A percentile compares a stretch with the other conserved stretches of the same genome.
Evolutionary conservation across 2,329 filamentous ascomycete genomes (phyloP).

Genomic region (Arthrobotrys conoides): DNA sequence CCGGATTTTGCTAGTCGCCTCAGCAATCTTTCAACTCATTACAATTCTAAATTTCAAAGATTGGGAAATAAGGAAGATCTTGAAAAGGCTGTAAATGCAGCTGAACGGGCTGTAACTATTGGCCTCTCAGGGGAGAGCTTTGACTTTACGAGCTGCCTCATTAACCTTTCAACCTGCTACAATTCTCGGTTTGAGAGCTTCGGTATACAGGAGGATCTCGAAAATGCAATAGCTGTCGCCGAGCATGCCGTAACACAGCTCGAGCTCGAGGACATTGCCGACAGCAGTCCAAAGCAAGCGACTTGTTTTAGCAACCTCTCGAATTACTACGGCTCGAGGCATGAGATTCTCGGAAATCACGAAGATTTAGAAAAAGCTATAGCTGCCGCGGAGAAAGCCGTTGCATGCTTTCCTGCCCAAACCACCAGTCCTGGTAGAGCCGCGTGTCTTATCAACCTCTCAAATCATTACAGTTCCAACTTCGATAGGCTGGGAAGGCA

Average conservation of each 20-base stretch:
- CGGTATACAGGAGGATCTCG: background rate
- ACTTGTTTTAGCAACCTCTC: too few relatives aligned
- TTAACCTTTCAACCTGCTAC: background rate
- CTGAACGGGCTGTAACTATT: background rate
- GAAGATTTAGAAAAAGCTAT: too few relatives aligned
- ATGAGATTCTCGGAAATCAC: too few relatives aligned
- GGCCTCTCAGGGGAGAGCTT: background rate
- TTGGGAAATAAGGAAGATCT: background rate
- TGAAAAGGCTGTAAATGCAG: background rate
- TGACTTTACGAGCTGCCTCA: background rate
- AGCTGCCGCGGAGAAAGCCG: too few relatives aligned
- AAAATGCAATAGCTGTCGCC: background rate
- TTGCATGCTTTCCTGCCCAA: too few relatives aligned
- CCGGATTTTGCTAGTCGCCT: background rate
- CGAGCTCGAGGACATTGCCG: too few relatives aligned
- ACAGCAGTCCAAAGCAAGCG: too few relatives aligned
- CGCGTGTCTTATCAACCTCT: too few relatives aligned
- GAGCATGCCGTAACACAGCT: slow-evolving; percentile 4
- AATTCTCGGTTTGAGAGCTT: background rate
- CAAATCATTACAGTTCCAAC: too few relatives aligned
- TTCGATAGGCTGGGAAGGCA: too few relatives aligned
- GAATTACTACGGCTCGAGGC: too few relatives aligned
- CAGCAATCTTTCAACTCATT: slow-evolving; percentile 12
- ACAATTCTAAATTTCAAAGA: background rate
- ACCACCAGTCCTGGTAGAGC: too few relatives aligned